A percentile compares a stretch with the other conserved stretches of the same genome.
Conservation (phyloP, 106 monocot species). For the Dioscorea dumetorum region DNA sequence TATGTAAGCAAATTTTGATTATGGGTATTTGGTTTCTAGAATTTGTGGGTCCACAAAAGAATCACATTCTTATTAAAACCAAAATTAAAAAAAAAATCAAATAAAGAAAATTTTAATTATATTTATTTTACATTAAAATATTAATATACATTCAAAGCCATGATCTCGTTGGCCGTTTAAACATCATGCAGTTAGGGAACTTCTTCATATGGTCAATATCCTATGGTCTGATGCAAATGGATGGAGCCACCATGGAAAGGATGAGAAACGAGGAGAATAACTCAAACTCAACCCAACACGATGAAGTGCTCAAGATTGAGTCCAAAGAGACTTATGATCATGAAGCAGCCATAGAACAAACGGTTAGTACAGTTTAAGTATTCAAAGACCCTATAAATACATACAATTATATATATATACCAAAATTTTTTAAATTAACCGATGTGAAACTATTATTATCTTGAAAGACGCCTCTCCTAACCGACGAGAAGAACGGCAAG, state of each 20-base stretch:
- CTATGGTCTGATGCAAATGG: slow-evolving; percentile 48
- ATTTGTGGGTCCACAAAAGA: too few species aligned
- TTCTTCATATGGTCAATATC: slow-evolving; percentile 76
- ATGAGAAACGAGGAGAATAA: not conserved
- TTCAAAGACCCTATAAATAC: too few species aligned
- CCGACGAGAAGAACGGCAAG: slow-evolving; percentile 4
- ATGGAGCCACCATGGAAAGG: slow-evolving; percentile 11
- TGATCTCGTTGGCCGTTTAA: not conserved
- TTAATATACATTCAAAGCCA: not conserved
- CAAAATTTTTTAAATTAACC: not conserved
- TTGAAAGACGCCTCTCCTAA: slow-evolving; percentile 1
- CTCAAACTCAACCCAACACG: not conserved
- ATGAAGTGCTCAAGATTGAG: not conserved
- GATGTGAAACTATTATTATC: not conserved
- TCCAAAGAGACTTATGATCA: not conserved
- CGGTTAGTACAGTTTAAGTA: not conserved
- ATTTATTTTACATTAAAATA: not conserved
- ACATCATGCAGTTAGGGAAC: slow-evolving; percentile 55
- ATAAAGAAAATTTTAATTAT: too few species aligned
- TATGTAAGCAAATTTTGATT: too few species aligned
- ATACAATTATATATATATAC: too few species aligned
- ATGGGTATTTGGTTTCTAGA: too few species aligned
- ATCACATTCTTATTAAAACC: too few species aligned
- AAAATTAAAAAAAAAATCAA: too few species aligned
- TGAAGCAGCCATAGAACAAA: not conserved